phyloP scores from a whole-genome alignment of 2,329 filamentous ascomycete genomes.

The Cyclaneusma minus region DNA sequence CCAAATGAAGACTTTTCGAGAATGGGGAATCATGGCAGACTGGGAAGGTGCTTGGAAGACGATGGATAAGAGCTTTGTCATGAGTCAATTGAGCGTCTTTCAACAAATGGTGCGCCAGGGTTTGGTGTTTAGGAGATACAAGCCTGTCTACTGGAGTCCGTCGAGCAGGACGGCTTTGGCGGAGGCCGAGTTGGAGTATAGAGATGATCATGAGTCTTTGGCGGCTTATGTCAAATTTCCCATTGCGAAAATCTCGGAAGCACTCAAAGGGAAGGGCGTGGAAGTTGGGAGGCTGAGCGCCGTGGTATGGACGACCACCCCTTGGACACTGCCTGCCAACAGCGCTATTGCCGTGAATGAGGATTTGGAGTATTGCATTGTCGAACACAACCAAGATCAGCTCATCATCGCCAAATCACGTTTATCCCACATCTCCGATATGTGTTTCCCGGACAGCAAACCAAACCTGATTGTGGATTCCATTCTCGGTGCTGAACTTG shows the following conservation, averaged over 20 bases:
- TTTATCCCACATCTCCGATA: conserved; percentile 38
- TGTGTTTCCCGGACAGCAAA: conserved; percentile 20
- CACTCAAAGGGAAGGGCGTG: conserved; percentile 24
- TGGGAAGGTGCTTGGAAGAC: conserved; percentile 67
- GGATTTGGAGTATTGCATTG: conserved; percentile 57
- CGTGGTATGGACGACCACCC: conserved; percentile 98
- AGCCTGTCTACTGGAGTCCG: conserved; percentile 78
- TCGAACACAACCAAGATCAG: conserved; percentile 39
- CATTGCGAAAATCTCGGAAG: conserved; percentile 31
- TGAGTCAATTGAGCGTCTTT: conserved; percentile 61
- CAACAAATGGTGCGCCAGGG: conserved; percentile 57
- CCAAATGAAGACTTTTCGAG: conserved; percentile 59
- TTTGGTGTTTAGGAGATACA: conserved; percentile 62
- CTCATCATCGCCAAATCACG: conserved; percentile 60
- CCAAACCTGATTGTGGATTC: conserved; percentile 33
- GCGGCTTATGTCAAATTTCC: conserved; percentile 73
- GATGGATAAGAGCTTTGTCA: conserved; percentile 63
- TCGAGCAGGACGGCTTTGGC: conserved; percentile 66
- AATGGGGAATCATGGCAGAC: conserved; percentile 66
- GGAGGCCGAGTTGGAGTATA: conserved; percentile 75
- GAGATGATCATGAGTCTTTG: conserved; percentile 54
- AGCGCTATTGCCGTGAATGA: conserved; percentile 70
- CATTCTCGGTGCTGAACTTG: conserved; percentile 50
- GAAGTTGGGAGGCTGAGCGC: conserved; percentile 32
- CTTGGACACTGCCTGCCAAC: conserved; percentile 93